These are phyloP conservation scores for Salicornia ramosissima DNA, from an alignment of 148 eudicot species.

Conservation along the genomic window DNA sequence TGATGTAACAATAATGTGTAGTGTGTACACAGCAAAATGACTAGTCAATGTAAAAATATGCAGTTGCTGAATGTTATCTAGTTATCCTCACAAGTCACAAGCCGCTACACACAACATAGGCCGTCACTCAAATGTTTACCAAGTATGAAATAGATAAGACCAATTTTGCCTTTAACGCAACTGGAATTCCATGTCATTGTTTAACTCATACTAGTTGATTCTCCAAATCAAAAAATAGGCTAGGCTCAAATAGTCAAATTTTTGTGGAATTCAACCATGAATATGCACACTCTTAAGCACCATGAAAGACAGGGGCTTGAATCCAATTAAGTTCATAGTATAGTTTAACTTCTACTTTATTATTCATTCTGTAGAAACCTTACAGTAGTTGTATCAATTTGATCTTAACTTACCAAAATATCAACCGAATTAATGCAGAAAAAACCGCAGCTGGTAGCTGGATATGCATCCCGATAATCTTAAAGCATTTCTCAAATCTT, in stretches of 20 bases:
- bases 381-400: too few relatives aligned
- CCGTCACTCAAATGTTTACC: neutral
- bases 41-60: neutral
- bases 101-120: too few relatives aligned
- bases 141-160: neutral
- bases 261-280: too few relatives aligned
- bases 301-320: too few relatives aligned
- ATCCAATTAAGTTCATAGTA: neutral
- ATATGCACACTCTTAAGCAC: too few relatives aligned
- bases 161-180: neutral
- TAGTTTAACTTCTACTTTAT: neutral
- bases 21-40: neutral
- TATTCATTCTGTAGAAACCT: neutral
- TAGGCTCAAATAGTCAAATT: too few relatives aligned
- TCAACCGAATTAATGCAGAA: neutral
- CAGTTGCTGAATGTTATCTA: neutral
- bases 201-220: neutral
- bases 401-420: neutral
- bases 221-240: neutral
- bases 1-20: neutral
- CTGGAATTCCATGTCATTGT: neutral
- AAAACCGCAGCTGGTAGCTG: too few relatives aligned
- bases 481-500: too few relatives aligned
- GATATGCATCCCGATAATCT: too few relatives aligned
- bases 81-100: neutral